These are phyloP conservation scores for Verticillium dahliae DNA, from an alignment of 2,329 filamentous ascomycete species.

Conservation along the genomic window DNA sequence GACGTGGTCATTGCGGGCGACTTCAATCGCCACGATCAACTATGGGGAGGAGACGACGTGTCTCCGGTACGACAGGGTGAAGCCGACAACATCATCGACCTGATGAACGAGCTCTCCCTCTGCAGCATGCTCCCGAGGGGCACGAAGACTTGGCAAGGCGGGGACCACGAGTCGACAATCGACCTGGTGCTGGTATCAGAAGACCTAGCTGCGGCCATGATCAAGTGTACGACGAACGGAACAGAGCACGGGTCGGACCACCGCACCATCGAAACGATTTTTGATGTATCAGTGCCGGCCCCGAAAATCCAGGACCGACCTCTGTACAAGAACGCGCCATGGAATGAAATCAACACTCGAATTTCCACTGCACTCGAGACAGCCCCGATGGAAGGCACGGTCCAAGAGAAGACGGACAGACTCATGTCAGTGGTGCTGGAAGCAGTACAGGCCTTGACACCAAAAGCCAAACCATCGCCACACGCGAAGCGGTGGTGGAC, in stretches of 20 bases:
- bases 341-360: conserved; percentile 14
- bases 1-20: conserved; percentile 9
- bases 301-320: conserved; percentile 9
- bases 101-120: too few relatives aligned
- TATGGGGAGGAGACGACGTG: conserved; percentile 14
- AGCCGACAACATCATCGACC: too few relatives aligned
- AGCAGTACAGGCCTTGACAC: conserved; percentile 6
- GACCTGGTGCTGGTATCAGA: conserved; percentile 16
- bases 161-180: conserved; percentile 15
- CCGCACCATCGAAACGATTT: conserved; percentile 20
- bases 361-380: conserved; percentile 5
- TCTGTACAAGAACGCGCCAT: conserved; percentile 19
- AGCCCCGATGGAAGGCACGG: conserved; percentile 15
- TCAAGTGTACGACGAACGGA: conserved; percentile 9
- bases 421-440: conserved; percentile 1
- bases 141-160: conserved; percentile 25
- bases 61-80: too few relatives aligned
- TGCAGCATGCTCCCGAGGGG: conserved; percentile 16
- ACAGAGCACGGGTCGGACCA: conserved; percentile 22
- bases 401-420: conserved; percentile 3
- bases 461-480: conserved; percentile 17
- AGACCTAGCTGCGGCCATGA: conserved; percentile 11
- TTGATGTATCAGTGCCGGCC: conserved; percentile 13
- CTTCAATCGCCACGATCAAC: conserved; percentile 12
- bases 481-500: conserved; percentile 23